Evolutionary conservation across 192 early-diverging fungal species (phyloP), one percentile per base, ranked within the genome.

Genomic region (Funneliformis mosseae): DNA sequence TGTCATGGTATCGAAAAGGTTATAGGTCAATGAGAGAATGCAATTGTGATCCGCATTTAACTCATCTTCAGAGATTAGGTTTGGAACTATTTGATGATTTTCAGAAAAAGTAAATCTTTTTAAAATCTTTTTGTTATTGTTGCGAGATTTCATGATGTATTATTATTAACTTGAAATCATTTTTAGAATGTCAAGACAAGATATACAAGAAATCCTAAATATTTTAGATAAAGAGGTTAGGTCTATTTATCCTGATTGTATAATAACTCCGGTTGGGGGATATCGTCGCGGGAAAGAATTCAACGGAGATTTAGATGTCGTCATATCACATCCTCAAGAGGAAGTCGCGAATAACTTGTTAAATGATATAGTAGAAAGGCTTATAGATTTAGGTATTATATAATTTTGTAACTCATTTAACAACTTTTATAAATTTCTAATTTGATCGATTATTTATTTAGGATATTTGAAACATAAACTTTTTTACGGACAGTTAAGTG

Each of bases 221-320:
- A 82, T 84, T 74, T 50, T 85, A 1, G 62, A 79, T 61, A 80
- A 33, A 77, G 69, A 78, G 61, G 64, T 82, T 21, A 80, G 64
- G 60, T 61, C 8, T 5, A 14, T 82, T 14, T 45, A 78, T 42
- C 46, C 64, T 7, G 42, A 77, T 14, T 76, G 68, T 68, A 46
- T 50, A 6, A 38, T 84, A 25, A 76, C 46, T 28, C 77, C 81
- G 16, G 83, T 84, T 50, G 83, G 84, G 18, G 84, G 84, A 23
- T 85, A 82, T 45, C 73, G 81, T 33, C 43, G 84, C 11, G 84
- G 84, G 6, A 85, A 85, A 81, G 64, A 69, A 62, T 74, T 76
- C 16, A 82, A 81, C 63, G 84, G 81, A 25, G 84, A 85, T 78
- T 59, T 85, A 4, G 84, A 85, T 75, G 39, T 85, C 11, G 45